phyloP scores from a whole-genome alignment of 257 asterid genomes.

The Solanum okadae region DNA sequence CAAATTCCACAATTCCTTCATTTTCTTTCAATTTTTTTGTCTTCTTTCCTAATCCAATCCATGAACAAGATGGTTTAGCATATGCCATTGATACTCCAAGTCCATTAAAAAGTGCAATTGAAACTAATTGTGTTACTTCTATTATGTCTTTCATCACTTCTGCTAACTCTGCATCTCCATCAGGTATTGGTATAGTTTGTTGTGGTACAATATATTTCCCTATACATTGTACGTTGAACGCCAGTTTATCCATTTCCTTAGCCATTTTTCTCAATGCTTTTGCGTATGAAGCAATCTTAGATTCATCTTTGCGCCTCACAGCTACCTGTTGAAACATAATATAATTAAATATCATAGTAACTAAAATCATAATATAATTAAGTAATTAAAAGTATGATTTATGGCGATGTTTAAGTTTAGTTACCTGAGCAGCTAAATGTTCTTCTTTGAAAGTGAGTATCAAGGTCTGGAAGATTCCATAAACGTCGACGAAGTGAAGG shows the following conservation, averaged over 20 bases:
- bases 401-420: too few relatives aligned
- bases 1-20: slow-evolving; percentile 47
- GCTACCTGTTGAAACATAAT: slow-evolving; percentile 15
- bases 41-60: slow-evolving; percentile 31
- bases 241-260: slow-evolving; percentile 49
- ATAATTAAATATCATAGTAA: neutral
- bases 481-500: slow-evolving; percentile 57
- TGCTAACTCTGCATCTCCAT: slow-evolving; percentile 38
- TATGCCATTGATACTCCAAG: slow-evolving; percentile 36
- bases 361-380: neutral
- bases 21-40: slow-evolving; percentile 24
- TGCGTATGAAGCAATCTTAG: slow-evolving; percentile 11
- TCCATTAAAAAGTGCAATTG: slow-evolving; percentile 37
- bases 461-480: slow-evolving; percentile 60
- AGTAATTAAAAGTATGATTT: neutral
- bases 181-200: slow-evolving; percentile 5
- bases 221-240: slow-evolving; percentile 1
- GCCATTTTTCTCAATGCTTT: slow-evolving; percentile 38
- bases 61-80: slow-evolving; percentile 28
- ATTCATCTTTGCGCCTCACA: slow-evolving; percentile 42
- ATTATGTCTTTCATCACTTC: slow-evolving; percentile 41
- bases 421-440: slow-evolving; percentile 37
- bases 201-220: slow-evolving; percentile 14
- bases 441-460: slow-evolving; percentile 50
- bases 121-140: slow-evolving; percentile 43